Evolutionary conservation across 371 early-diverging fungal species (phyloP), one percentile per base, ranked within the genome.

Genomic region (Umbelopsis sp.): DNA sequence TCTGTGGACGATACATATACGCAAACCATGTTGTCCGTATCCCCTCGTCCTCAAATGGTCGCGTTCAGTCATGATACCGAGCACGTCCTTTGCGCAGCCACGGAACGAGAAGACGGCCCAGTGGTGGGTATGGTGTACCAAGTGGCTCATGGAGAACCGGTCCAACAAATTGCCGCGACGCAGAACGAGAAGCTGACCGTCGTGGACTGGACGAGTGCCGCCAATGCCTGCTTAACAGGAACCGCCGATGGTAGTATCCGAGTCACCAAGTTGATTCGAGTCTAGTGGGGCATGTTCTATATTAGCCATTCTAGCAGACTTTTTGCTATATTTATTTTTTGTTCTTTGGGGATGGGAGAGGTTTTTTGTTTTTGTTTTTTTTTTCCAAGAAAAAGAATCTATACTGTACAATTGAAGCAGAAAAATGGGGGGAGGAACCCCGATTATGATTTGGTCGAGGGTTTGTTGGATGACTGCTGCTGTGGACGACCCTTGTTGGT

Each of bases 151-250:
- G 82, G 82, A 16, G 75, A 78, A 12, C 77, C 78, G 14, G 73
- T 76, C 6, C 75, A 84, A 24, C 79, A 80, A 37, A 76, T 88
- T 20, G 76, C 81, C 22, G 83, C 85, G 41, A 76, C 82, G 11
- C 70, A 74, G 22, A 50, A 75, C 52, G 78, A 78, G 63, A 77
- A 80, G 9, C 62, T 88, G 18, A 86, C 86, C 0, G 73, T 84
- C 3, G 86, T 86, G 2, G 88, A 86, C 67, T 88, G 88, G 88
- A 84, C 86, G 2, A 76, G 75, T 63, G 73, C 86, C 6, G 86
- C 83, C 0, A 86, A 80, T 65, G 82, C 88, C 35, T 86, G 86
- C 63, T 71, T 88, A 29, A 72, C 86, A 41, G 88, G 86, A 41
- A 81, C 80, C 20, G 76, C 73, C 20, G 88, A 88, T 70, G 88